Evolutionary conservation across 371 early-diverging fungal species (phyloP).

Genomic region (Conidiobolus incongruus): DNA sequence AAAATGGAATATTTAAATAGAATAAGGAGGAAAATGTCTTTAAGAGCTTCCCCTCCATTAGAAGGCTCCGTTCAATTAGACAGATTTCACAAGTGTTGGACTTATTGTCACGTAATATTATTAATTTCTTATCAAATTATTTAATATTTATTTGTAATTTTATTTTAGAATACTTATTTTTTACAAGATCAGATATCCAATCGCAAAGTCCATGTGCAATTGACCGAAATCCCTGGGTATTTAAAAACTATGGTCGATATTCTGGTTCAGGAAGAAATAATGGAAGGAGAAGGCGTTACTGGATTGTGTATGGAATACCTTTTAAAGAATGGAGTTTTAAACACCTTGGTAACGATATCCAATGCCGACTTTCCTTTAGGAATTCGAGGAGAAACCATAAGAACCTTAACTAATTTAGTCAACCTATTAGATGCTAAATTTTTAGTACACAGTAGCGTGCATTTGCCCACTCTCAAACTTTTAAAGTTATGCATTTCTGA

Average conservation of each 20-base stretch:
- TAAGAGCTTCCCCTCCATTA: no score
- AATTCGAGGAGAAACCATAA: conserved; percentile 62
- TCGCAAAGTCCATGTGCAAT: conserved; percentile 26
- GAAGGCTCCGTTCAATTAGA: no score
- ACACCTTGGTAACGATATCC: conserved; percentile 49
- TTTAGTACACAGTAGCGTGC: conserved; percentile 71
- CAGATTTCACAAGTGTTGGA: no score
- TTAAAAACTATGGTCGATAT: conserved; percentile 71
- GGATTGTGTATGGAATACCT: conserved; percentile 85
- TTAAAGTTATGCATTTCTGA: conserved; percentile 40
- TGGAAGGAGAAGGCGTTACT: conserved; percentile 34
- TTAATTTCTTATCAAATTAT: no score
- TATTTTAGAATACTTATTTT: no score
- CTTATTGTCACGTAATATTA: no score
- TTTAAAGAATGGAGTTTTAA: conserved; percentile 58
- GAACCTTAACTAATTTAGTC: conserved; percentile 60
- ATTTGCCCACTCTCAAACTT: conserved; percentile 62
- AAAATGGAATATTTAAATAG: no score
- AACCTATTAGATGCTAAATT: conserved; percentile 67
- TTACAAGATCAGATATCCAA: conserved; percentile 27
- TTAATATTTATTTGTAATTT: no score
- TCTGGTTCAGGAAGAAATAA: conserved; percentile 72
- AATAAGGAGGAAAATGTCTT: no score
- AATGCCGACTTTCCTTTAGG: conserved; percentile 66
- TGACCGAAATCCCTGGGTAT: conserved; percentile 55